Conservation (phyloP, 805 yeast species). For the Clavispora asparagi region DNA sequence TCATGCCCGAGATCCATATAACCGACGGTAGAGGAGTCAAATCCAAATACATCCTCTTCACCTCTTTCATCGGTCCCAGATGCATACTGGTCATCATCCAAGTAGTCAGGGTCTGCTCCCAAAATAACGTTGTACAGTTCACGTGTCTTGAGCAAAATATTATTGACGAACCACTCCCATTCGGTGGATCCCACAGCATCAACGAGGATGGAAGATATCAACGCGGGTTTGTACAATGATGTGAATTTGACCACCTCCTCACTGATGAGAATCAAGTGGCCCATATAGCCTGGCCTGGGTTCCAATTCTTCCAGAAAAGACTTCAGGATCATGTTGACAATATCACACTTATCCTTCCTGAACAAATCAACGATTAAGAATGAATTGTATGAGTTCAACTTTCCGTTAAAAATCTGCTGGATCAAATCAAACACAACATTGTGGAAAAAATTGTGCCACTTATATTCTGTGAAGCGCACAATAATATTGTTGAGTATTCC, state of each 20-base stretch:
- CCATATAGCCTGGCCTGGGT: slow-evolving; percentile 88
- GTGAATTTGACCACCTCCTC: slow-evolving; percentile 93
- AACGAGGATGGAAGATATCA: slow-evolving; percentile 52
- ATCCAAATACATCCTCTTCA: slow-evolving; percentile 16
- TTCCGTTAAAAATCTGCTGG: slow-evolving; percentile 93
- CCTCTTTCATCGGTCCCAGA: background rate
- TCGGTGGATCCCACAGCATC: slow-evolving; percentile 45
- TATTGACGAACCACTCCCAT: slow-evolving; percentile 50
- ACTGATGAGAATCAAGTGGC: slow-evolving; percentile 89
- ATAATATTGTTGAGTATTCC: slow-evolving; percentile 64
- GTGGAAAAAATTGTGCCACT: slow-evolving; percentile 97
- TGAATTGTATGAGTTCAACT: slow-evolving; percentile 77
- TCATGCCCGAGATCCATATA: slow-evolving; percentile 35
- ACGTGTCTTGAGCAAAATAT: slow-evolving; percentile 45
- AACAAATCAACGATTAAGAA: slow-evolving; percentile 32
- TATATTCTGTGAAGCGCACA: slow-evolving; percentile 71
- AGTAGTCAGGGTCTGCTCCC: slow-evolving; percentile 35
- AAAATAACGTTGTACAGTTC: slow-evolving; percentile 54
- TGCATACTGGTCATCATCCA: slow-evolving; percentile 7
- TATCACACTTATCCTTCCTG: slow-evolving; percentile 18
- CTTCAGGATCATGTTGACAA: slow-evolving; percentile 37
- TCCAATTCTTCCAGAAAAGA: slow-evolving; percentile 45
- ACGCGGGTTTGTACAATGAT: slow-evolving; percentile 54
- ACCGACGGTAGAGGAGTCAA: slow-evolving; percentile 34
- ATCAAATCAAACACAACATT: slow-evolving; percentile 95